phyloP scores from a whole-genome alignment of 2,329 filamentous ascomycete species.

The Piedraia hortae region DNA sequence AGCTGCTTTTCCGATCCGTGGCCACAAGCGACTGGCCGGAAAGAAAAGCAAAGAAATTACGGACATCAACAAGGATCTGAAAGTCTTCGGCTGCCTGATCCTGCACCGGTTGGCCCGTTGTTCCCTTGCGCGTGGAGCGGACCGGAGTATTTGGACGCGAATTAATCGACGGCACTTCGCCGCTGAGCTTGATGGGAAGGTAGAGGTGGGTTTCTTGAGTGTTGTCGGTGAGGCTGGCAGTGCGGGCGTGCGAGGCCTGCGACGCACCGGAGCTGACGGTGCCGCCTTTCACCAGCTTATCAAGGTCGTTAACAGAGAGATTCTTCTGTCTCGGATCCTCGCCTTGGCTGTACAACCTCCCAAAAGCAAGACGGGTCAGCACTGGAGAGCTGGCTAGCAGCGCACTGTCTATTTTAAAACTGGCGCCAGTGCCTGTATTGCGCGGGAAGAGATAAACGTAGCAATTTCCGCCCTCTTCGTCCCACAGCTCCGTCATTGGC shows the following conservation, averaged over 20 bases:
- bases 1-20: constrained; percentile 24
- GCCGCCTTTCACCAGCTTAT: too few species aligned
- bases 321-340: constrained; percentile 7
- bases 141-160: constrained; percentile 7
- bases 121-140: constrained; percentile 4
- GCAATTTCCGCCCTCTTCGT: constrained; percentile 29
- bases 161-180: constrained; percentile 16
- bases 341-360: constrained; percentile 18
- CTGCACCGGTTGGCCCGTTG: constrained; percentile 7
- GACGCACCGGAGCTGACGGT: constrained; percentile 8
- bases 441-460: constrained; percentile 33
- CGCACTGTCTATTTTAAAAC: constrained; percentile 32
- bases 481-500: constrained; percentile 32
- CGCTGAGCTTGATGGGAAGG: constrained; percentile 28
- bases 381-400: constrained; percentile 28
- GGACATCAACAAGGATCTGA: constrained; percentile 28
- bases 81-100: constrained; percentile 20
- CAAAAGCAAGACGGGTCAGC: constrained; percentile 27
- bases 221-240: constrained; percentile 20
- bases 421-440: constrained; percentile 26
- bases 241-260: constrained; percentile 16
- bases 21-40: constrained; percentile 33
- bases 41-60: constrained; percentile 36
- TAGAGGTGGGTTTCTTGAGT: constrained; percentile 29
- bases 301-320: constrained; percentile 7